phyloP scores from a whole-genome alignment of 306 rosid genomes.

The Cucurbita argyrosperma region DNA sequence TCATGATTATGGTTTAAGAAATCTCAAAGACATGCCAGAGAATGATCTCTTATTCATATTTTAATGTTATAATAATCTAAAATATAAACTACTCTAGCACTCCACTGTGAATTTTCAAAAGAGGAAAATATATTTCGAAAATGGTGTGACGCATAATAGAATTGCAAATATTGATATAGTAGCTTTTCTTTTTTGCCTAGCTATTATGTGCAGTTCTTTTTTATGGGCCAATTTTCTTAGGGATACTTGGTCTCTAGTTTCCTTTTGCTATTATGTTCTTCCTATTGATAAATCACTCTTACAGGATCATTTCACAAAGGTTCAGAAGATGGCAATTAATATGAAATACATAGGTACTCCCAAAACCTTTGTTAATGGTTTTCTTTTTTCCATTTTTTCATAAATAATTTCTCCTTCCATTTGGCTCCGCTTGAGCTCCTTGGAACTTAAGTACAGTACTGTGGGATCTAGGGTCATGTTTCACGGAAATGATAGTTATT shows the following conservation, averaged over 20 bases:
- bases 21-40: not conserved
- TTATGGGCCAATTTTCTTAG: slow-evolving; percentile 3
- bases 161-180: not conserved
- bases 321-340: slow-evolving; percentile 48
- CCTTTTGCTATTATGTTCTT: slow-evolving; percentile 3
- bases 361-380: not conserved
- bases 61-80: not conserved
- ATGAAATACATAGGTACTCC: slow-evolving; percentile 84
- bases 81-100: not conserved
- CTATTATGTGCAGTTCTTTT: not conserved
- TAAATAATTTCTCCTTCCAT: not conserved
- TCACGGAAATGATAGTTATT: not conserved
- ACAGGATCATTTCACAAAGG: slow-evolving; percentile 62
- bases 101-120: not conserved
- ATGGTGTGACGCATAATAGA: not conserved
- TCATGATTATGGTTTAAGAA: not conserved
- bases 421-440: not conserved
- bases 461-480: not conserved
- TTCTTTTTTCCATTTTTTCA: not conserved
- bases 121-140: not conserved
- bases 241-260: slow-evolving; percentile 2
- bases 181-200: not conserved
- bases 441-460: not conserved
- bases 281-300: slow-evolving; percentile 1
- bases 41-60: not conserved